Evolutionary conservation across 768 basidiomycete genomes (phyloP), one percentile per base, ranked within the genome.

Genomic region (Tricholoma hemisulphureum): DNA sequence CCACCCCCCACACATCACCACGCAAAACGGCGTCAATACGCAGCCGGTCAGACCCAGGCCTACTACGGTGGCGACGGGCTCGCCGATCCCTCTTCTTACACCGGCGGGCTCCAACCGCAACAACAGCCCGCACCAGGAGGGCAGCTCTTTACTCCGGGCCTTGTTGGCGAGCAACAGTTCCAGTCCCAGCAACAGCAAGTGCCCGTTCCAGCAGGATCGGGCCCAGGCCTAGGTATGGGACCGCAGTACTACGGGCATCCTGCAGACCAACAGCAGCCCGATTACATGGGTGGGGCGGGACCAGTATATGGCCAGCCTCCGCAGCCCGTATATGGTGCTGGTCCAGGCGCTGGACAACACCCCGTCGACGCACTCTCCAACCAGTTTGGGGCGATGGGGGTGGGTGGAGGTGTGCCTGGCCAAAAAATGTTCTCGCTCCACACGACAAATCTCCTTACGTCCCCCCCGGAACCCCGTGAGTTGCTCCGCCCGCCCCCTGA

Each of bases 371-470:
- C 83, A 35, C 75, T 98, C 63, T 76, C 90, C 2, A 86, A 88
- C 63, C 94, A 97, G 72, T 97, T 98, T 67, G 79, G 86, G 26
- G 85, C 89, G 73, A 95, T 98, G 95, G 87, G 88, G 46, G 74
- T 98, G 69, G 83, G 79, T 6, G 4, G 6, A 9, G 24, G 24
- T 6, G 29, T 49, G 3, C 7, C 46, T 29, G 85, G 84, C n/a
- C 85, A 85, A 71, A 91, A 88, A 67, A 85, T 84, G 45, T 85
- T 90, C 67, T 83, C 86, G 58, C 80, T 95, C 43, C 84, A 87
- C 71, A 97, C 94, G 1, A 84, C 92, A 58, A 98, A 98, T 77
- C 82, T 99, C 49, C 85, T 98, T 69, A 93, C 93, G 2, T 87
- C 91, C 34, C 93, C 94, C 29, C 92, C 95, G 24, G 94, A 98